A percentile compares a stretch with the other conserved stretches of the same genome.
Evolutionary conservation across 441 rosid genomes (phyloP).

Genomic region (Iberis amara): DNA sequence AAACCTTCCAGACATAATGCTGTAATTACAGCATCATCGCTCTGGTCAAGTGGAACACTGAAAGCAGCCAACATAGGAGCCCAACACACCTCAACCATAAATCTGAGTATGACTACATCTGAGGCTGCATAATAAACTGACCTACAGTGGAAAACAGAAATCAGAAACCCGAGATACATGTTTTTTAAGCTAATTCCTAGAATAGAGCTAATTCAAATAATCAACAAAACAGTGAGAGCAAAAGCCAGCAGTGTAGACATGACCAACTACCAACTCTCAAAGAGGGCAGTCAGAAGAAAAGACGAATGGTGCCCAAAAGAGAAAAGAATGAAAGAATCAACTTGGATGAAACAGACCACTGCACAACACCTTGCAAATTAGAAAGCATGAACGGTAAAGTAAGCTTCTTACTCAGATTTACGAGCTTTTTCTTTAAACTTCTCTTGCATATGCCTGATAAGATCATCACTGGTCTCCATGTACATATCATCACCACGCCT

Average conservation of each 20-base stretch:
- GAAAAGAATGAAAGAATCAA: slow-evolving; percentile 19
- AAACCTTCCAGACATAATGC: slow-evolving; percentile 91
- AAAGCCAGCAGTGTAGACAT: slow-evolving; percentile 3
- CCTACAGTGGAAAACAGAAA: slow-evolving; percentile 52
- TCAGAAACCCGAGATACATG: slow-evolving; percentile 27
- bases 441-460: slow-evolving; percentile 95
- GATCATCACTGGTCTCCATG: slow-evolving; percentile 94
- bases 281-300: slow-evolving; percentile 19
- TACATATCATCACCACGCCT: slow-evolving; percentile 68
- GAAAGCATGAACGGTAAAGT: slow-evolving; percentile 8
- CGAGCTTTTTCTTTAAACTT: slow-evolving; percentile 97
- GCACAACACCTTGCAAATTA: slow-evolving; percentile 12
- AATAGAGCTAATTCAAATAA: not conserved
- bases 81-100: slow-evolving; percentile 99
- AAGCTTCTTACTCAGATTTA: slow-evolving; percentile 83
- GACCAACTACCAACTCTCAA: slow-evolving; percentile 17
- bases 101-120: slow-evolving; percentile 88
- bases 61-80: slow-evolving; percentile 99
- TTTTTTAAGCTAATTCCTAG: not conserved
- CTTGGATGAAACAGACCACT: slow-evolving; percentile 13
- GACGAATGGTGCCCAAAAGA: slow-evolving; percentile 18
- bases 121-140: slow-evolving; percentile 97
- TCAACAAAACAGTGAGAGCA: not conserved
- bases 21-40: slow-evolving; percentile 78
- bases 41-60: slow-evolving; percentile 98